A percentile compares a stretch with the other conserved stretches of the same genome.
Evolutionary conservation across 139 green algal genomes (phyloP).

Genomic region (Micractinium sp.): DNA sequence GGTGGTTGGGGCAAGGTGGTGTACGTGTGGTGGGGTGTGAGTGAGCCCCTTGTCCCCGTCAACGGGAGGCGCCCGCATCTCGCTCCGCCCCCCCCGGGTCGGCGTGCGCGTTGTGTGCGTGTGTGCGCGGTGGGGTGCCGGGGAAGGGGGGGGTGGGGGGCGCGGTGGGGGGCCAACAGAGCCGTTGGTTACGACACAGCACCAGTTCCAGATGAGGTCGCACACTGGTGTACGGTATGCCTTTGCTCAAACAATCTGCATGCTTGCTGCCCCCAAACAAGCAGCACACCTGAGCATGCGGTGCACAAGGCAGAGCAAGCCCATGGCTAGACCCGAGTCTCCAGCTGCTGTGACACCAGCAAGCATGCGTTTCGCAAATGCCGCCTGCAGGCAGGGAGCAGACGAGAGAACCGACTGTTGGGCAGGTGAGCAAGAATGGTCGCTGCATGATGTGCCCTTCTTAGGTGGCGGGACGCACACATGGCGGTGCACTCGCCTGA

Average conservation of each 20-base stretch:
- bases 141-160: too few species aligned
- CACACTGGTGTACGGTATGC: neutral
- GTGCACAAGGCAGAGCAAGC: slow-evolving; percentile 53
- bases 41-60: too few species aligned
- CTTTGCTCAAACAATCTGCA: slow-evolving; percentile 21
- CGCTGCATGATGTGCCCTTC: neutral
- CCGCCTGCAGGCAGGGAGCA: slow-evolving; percentile 41
- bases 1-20: neutral
- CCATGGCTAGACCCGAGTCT: slow-evolving; percentile 43
- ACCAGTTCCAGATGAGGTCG: neutral
- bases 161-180: too few species aligned
- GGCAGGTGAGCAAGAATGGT: neutral
- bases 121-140: too few species aligned
- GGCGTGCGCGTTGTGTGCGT: too few species aligned
- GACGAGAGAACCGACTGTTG: neutral
- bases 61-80: too few species aligned
- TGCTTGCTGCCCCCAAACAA: neutral
- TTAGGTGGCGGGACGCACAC: neutral
- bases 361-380: slow-evolving; percentile 59
- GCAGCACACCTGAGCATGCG: slow-evolving; percentile 40
- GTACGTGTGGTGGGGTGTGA: too few species aligned
- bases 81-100: too few species aligned
- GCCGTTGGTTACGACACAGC: slow-evolving; percentile 32
- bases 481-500: neutral
- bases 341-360: slow-evolving; percentile 19